phyloP scores from a whole-genome alignment of 495 filamentous ascomycete genomes.

The Aspergillus ostianus region DNA sequence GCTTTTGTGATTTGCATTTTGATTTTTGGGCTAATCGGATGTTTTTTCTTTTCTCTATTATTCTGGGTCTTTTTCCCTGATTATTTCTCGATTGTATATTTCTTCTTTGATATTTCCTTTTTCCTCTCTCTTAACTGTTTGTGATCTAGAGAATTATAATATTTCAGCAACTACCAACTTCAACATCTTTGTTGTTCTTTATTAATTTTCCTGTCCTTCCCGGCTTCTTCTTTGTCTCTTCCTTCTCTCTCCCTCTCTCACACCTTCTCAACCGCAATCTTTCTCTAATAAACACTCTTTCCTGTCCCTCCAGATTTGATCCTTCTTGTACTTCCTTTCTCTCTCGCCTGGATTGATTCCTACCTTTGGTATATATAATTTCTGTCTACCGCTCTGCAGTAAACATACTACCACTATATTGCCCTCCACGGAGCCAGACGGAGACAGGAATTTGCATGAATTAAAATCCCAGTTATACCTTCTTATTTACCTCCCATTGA shows the following conservation, averaged over 20 bases:
- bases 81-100: constrained; percentile 5
- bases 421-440: background rate
- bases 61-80: constrained; percentile 4
- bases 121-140: background rate
- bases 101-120: constrained; percentile 5
- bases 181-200: background rate
- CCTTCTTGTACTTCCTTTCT: background rate
- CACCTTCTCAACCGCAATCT: background rate
- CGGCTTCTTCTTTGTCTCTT: background rate
- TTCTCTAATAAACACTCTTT: background rate
- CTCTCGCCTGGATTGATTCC: background rate
- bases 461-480: background rate
- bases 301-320: background rate
- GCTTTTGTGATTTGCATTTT: background rate
- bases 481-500: background rate
- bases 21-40: background rate
- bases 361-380: background rate
- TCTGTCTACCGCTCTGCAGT: background rate
- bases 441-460: constrained; percentile 1
- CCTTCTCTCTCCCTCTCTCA: background rate
- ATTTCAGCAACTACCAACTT: background rate
- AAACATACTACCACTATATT: background rate
- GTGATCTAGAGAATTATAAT: background rate
- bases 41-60: constrained; percentile 4
- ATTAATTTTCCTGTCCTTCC: background rate